A percentile compares a stretch with the other conserved stretches of the same genome.
Conservation (phyloP, 2,329 filamentous ascomycete species). For the Colletotrichum limetticola region DNA sequence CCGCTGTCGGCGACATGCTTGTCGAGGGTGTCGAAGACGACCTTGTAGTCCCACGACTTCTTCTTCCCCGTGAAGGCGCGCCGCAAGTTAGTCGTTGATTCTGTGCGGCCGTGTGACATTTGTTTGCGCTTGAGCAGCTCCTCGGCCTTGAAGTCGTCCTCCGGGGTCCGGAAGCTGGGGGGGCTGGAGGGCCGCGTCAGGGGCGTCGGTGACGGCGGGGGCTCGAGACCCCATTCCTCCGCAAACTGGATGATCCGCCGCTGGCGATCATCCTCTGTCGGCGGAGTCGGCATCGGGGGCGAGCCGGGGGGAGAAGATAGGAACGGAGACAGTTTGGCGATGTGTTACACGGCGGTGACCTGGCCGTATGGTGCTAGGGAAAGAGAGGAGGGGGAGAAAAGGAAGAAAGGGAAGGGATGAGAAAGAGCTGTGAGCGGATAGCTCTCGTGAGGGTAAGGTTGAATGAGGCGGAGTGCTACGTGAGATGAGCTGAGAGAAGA, state of each 20-base stretch:
- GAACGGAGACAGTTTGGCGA: conserved; percentile 18
- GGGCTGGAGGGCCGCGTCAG: conserved; percentile 54
- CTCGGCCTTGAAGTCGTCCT: conserved; percentile 65
- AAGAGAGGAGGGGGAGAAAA: neutral
- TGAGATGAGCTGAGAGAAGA: conserved; percentile 5
- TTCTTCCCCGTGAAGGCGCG: conserved; percentile 59
- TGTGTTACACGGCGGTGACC: neutral
- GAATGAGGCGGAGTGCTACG: neutral
- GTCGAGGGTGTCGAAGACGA: conserved; percentile 63
- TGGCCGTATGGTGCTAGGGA: neutral
- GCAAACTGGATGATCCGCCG: conserved; percentile 62
- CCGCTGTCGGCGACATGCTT: conserved; percentile 60
- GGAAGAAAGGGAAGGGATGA: neutral
- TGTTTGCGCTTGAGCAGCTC: conserved; percentile 62
- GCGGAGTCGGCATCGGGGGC: conserved; percentile 30
- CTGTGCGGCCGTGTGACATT: conserved; percentile 42
- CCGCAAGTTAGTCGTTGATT: conserved; percentile 43
- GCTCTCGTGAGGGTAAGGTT: neutral
- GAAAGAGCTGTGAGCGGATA: conserved; percentile 1
- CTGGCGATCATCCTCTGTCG: conserved; percentile 48
- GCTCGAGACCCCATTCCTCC: conserved; percentile 59
- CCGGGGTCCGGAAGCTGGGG: conserved; percentile 55
- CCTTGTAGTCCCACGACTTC: conserved; percentile 63
- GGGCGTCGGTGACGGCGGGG: conserved; percentile 52
- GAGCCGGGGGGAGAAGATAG: conserved; percentile 10